Percentiles rank a stretch among this genome's conserved stretches.
Evolutionary conservation across 306 rosid genomes (phyloP).

Genomic region (Sophora flavescens): DNA sequence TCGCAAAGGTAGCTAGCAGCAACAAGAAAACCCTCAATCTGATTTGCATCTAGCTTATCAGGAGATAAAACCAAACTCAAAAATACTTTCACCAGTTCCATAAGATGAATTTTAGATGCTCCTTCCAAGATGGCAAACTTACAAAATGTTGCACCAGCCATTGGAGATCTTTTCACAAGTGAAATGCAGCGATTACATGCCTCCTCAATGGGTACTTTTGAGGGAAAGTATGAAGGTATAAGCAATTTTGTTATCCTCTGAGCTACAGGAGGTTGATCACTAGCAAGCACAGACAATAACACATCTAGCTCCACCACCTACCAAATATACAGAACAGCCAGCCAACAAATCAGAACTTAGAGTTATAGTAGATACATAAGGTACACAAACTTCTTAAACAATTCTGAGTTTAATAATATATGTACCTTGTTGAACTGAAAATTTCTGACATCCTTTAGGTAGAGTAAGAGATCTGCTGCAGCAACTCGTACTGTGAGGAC

Average conservation of each 20-base stretch:
- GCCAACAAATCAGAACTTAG: conserved; percentile 30
- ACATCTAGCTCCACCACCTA: conserved; percentile 80
- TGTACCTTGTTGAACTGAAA: conserved; percentile 88
- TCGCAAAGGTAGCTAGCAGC: conserved; percentile 71
- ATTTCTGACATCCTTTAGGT: conserved; percentile 66
- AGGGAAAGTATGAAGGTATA: conserved; percentile 86
- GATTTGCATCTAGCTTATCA: conserved; percentile 56
- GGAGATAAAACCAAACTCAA: conserved; percentile 65
- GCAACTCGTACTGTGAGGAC: conserved; percentile 65
- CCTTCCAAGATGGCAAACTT: conserved; percentile 73
- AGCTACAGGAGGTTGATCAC: conserved; percentile 79
- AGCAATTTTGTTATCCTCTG: conserved; percentile 84
- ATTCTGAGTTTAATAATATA: conserved; percentile 22
- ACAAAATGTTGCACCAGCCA: conserved; percentile 92
- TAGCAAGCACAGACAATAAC: conserved; percentile 67
- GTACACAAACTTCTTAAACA: background rate
- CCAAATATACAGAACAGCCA: conserved; percentile 39
- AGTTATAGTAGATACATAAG: conserved; percentile 35
- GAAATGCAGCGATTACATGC: conserved; percentile 92
- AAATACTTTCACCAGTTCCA: conserved; percentile 74
- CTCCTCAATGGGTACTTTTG: conserved; percentile 70
- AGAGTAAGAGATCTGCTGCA: conserved; percentile 74
- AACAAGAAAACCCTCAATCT: conserved; percentile 78
- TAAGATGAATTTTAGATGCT: conserved; percentile 67
- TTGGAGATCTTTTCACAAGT: conserved; percentile 81